Percentiles rank a stretch among this genome's conserved stretches.
Conservation (phyloP, 2,329 filamentous ascomycete species). For the Chaetomium sp. region DNA sequence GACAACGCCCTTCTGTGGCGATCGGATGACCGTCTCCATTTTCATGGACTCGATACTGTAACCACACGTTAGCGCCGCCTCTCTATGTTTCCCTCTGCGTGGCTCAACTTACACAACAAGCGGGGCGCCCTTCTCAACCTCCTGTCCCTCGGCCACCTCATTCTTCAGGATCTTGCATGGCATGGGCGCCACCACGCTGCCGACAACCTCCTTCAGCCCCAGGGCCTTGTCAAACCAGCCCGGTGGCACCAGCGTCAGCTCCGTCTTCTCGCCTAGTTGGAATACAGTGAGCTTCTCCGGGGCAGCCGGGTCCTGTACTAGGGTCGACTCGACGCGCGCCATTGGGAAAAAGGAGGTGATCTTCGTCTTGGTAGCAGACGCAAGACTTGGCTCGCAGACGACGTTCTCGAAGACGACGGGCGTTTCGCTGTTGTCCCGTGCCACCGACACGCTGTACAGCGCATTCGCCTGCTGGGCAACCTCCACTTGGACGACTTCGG, state of each 20-base stretch:
- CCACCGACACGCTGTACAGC: slow-evolving; percentile 51
- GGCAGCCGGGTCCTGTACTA: slow-evolving; percentile 60
- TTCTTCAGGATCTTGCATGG: slow-evolving; percentile 94
- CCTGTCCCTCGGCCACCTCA: slow-evolving; percentile 79
- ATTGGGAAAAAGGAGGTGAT: slow-evolving; percentile 79
- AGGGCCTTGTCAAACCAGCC: slow-evolving; percentile 86
- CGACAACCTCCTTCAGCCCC: slow-evolving; percentile 75
- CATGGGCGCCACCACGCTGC: slow-evolving; percentile 91
- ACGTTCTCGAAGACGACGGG: slow-evolving; percentile 50
- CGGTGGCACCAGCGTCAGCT: slow-evolving; percentile 62
- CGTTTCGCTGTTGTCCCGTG: slow-evolving; percentile 43
- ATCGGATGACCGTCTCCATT: slow-evolving; percentile 83
- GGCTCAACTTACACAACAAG: slow-evolving; percentile 72
- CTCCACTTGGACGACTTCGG: slow-evolving; percentile 56
- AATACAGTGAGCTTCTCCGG: slow-evolving; percentile 74
- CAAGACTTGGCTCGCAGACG: slow-evolving; percentile 44
- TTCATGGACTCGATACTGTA: slow-evolving; percentile 81
- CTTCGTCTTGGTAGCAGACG: slow-evolving; percentile 39
- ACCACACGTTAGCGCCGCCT: slow-evolving; percentile 34
- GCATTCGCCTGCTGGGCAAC: slow-evolving; percentile 52
- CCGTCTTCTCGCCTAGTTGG: slow-evolving; percentile 64
- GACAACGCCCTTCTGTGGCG: slow-evolving; percentile 70
- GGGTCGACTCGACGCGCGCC: slow-evolving; percentile 75
- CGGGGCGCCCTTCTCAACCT: slow-evolving; percentile 81
- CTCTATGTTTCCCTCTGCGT: no score